Percentiles rank a stretch among this genome's conserved stretches.
These are phyloP conservation scores for Fusarium denticulatum DNA, from an alignment of 2,329 filamentous ascomycete species.

Conservation along the genomic window DNA sequence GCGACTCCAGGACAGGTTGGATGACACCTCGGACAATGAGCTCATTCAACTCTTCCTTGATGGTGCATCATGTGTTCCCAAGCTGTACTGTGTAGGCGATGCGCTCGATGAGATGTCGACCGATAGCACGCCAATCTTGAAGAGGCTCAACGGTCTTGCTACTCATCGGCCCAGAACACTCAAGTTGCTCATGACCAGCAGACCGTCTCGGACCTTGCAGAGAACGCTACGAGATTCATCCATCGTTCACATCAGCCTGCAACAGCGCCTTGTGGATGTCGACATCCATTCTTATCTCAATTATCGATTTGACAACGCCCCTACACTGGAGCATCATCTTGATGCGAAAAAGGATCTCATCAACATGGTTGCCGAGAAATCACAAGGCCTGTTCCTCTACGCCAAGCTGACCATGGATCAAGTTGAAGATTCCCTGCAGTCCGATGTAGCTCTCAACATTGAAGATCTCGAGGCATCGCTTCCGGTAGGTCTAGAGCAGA, in stretches of 20 bases:
- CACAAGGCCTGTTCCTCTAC: slow-evolving; percentile 36
- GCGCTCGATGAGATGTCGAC: slow-evolving; percentile 39
- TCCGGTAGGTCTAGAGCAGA: slow-evolving; percentile 35
- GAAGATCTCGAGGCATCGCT: slow-evolving; percentile 19
- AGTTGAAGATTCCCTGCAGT: slow-evolving; percentile 6
- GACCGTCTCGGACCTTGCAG: slow-evolving; percentile 33
- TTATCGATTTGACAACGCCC: slow-evolving; percentile 22
- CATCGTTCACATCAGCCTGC: slow-evolving; percentile 36
- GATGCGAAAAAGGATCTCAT: slow-evolving; percentile 23
- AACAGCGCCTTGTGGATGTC: slow-evolving; percentile 33
- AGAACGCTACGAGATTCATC: slow-evolving; percentile 31
- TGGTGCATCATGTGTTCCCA: slow-evolving; percentile 23
- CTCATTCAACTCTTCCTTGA: slow-evolving; percentile 35
- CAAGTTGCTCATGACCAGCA: slow-evolving; percentile 38
- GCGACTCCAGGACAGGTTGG: slow-evolving; percentile 11
- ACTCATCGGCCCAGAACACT: slow-evolving; percentile 29
- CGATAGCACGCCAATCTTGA: slow-evolving; percentile 25
- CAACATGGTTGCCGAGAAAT: slow-evolving; percentile 25
- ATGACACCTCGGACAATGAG: slow-evolving; percentile 34
- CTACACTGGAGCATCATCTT: background rate
- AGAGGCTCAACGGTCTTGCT: slow-evolving; percentile 32
- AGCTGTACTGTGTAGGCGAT: slow-evolving; percentile 37
- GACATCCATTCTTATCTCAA: slow-evolving; percentile 32
- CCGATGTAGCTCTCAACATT: background rate
- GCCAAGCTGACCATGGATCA: slow-evolving; percentile 40